phyloP scores from a whole-genome alignment of 176 grass and related monocot species.

The Tuctoria greenei region DNA sequence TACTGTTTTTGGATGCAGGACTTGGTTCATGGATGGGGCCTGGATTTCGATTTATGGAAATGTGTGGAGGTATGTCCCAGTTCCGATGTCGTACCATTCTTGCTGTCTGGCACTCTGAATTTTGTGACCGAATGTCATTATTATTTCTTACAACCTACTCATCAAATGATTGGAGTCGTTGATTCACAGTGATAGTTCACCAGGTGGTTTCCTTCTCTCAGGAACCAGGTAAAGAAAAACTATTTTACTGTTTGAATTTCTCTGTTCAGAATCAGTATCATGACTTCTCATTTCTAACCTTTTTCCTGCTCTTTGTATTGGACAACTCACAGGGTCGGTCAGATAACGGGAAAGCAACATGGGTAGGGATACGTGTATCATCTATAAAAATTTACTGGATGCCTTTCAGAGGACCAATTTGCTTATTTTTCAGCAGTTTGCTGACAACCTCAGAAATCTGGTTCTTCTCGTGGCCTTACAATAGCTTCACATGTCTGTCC shows the following conservation, averaged over 20 bases:
- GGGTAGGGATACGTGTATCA: conserved; percentile 62
- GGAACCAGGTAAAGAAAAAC: conserved; percentile 56
- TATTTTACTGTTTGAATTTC: neutral
- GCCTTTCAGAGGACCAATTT: neutral
- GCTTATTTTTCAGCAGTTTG: neutral
- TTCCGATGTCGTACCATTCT: neutral
- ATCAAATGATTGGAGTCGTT: conserved; percentile 76
- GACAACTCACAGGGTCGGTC: conserved; percentile 53
- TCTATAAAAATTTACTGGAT: neutral
- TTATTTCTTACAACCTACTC: conserved; percentile 59
- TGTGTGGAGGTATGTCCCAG: conserved; percentile 60
- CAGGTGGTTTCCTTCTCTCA: conserved; percentile 78
- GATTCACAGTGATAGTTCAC: conserved; percentile 84
- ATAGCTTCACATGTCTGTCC: neutral
- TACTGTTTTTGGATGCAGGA: conserved; percentile 37
- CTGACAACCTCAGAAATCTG: neutral
- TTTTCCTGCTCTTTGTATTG: neutral
- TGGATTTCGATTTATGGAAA: conserved; percentile 77
- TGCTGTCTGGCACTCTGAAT: neutral
- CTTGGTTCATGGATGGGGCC: conserved; percentile 93
- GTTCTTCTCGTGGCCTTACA: neutral
- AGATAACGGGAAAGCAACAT: conserved; percentile 60
- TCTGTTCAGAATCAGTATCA: neutral
- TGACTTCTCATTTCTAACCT: neutral
- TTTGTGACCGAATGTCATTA: neutral